Evolutionary conservation across 352 stramenopile species (phyloP).

Genomic region (Globisporangium lucens): DNA sequence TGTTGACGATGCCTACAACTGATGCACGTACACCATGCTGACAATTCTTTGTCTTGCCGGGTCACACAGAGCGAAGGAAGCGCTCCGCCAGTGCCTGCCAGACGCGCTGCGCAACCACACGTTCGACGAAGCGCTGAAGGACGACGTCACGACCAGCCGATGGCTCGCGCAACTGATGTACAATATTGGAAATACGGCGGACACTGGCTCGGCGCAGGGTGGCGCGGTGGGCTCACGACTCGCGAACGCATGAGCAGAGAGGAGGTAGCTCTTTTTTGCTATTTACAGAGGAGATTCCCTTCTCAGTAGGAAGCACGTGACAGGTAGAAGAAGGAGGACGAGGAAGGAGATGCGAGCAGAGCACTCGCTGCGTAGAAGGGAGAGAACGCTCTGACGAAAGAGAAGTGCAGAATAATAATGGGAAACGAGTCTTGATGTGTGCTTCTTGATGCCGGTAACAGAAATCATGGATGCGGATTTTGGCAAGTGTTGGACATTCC

Average conservation of each 20-base stretch:
- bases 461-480: neutral
- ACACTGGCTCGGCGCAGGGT: slow-evolving; percentile 11
- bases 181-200: slow-evolving; percentile 66
- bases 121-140: slow-evolving; percentile 93
- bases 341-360: neutral
- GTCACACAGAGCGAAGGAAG: slow-evolving; percentile 90
- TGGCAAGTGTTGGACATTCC: neutral
- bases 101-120: slow-evolving; percentile 93
- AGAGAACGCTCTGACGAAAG: neutral
- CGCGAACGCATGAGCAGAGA: slow-evolving; percentile 17
- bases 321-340: neutral
- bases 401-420: no score
- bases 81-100: slow-evolving; percentile 95
- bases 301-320: neutral
- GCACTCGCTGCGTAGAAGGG: neutral
- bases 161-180: slow-evolving; percentile 95
- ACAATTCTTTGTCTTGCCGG: no score
- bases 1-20: no score
- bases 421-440: neutral
- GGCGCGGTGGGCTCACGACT: slow-evolving; percentile 18
- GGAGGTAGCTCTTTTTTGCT: slow-evolving; percentile 7
- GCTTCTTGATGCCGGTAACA: neutral
- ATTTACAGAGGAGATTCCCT: neutral
- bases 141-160: slow-evolving; percentile 95
- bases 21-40: no score